These are phyloP conservation scores for Nakaseomyces delphensis DNA, from an alignment of 1,139 yeast species.

Conservation along the genomic window DNA sequence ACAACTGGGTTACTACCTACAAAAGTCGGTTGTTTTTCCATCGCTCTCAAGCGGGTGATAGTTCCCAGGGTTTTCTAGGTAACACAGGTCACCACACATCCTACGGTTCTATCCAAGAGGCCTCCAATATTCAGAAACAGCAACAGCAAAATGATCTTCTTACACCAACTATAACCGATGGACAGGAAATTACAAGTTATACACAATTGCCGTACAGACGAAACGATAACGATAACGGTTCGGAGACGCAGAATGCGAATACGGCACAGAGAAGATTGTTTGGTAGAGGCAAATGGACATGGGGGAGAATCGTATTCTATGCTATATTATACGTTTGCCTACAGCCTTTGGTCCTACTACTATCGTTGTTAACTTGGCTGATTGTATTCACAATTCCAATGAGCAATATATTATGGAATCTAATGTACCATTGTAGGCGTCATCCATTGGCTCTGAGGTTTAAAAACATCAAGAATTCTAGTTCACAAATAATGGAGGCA, in stretches of 20 bases:
- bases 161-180: neutral
- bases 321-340: constrained; percentile 59
- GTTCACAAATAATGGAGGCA: constrained; percentile 10
- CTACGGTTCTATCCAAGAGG: constrained; percentile 22
- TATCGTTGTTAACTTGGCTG: constrained; percentile 67
- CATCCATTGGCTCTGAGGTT: constrained; percentile 70
- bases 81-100: constrained; percentile 17
- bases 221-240: neutral
- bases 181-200: neutral
- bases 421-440: constrained; percentile 72
- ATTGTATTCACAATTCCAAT: constrained; percentile 87
- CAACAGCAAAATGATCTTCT: neutral
- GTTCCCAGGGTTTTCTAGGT: constrained; percentile 8
- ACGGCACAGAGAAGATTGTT: constrained; percentile 56
- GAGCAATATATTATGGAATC: constrained; percentile 63
- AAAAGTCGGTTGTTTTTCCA: constrained; percentile 35
- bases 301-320: constrained; percentile 74
- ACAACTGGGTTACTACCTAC: constrained; percentile 79
- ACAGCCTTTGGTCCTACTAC: constrained; percentile 54
- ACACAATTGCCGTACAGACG: constrained; percentile 1
- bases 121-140: constrained; percentile 10
- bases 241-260: constrained; percentile 17
- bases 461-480: constrained; percentile 20
- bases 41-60: constrained; percentile 1
- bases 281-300: constrained; percentile 90